Conservation (phyloP, 2,329 filamentous ascomycete species). For the Pseudocercospora pini-densiflorae region DNA sequence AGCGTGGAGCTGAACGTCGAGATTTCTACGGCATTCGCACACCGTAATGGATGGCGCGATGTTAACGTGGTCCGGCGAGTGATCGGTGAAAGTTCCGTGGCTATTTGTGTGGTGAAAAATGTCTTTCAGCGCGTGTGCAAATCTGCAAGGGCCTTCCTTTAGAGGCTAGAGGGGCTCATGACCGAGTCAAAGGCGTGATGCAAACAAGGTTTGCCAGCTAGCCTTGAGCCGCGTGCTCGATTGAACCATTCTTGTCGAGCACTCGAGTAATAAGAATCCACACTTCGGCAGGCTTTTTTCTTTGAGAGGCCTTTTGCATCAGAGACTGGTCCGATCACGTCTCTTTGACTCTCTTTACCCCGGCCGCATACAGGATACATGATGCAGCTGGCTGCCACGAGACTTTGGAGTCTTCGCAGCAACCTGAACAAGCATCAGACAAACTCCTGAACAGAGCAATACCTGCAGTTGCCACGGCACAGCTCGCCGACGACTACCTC, state of each 20-base stretch:
- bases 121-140: too few species aligned
- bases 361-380: slow-evolving; percentile 1
- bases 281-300: slow-evolving; percentile 4
- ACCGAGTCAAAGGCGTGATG: too few species aligned
- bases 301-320: slow-evolving; percentile 8
- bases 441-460: slow-evolving; percentile 24
- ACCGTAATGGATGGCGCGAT: slow-evolving; percentile 2
- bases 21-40: background rate
- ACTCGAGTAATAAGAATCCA: slow-evolving; percentile 9
- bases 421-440: slow-evolving; percentile 23
- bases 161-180: too few species aligned
- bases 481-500: too few species aligned
- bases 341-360: background rate
- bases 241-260: too few species aligned
- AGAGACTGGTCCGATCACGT: background rate
- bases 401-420: slow-evolving; percentile 5
- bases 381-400: slow-evolving; percentile 1
- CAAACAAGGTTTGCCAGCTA: too few species aligned
- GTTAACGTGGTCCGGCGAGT: background rate
- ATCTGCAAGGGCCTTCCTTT: too few species aligned
- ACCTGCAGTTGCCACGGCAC: background rate
- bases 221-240: too few species aligned
- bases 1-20: background rate
- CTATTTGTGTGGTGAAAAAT: too few species aligned
- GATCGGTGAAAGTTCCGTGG: too few species aligned